Base-by-base conservation (phyloP, 2,329 filamentous ascomycete species). In the Pseudonectria buxi region DNA sequence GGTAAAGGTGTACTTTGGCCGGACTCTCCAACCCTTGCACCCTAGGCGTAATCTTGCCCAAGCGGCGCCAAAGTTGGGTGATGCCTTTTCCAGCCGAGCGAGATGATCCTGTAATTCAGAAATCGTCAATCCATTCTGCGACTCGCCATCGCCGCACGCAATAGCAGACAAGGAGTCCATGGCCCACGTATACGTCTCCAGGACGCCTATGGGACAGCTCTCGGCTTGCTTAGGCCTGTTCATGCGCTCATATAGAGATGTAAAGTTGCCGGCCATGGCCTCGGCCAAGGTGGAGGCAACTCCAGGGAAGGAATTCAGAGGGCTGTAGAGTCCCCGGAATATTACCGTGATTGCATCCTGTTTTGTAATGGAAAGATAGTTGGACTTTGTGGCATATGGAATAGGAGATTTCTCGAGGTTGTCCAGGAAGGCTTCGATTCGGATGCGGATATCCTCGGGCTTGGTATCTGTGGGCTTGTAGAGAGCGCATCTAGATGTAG, bases 1-100 rank as follows among this genome's bases (percentile, higher is more conserved):
- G 11, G 46, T 46, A 50, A 66, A 71, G n/a, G 56, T 47, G 58
- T 61, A 68, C 37, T 54, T 58, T 6, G 67, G 55, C 2, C 56
- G 52, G 16, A 64, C 47, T 1, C 24, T 43, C 53, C 68, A 63
- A 4, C 59, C 58, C 0, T 55, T 48, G 53, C 69, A 73, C 6
- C 49, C 39, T 7, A 69, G 43, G 2, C 61, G 62, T 30, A 67
- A 47, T 4, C n/a, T 30, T 11, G 61, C 39, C 64, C 62, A 65
- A 26, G 27, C 26, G 1, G 52, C 40, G 13, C 57, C 64, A 10
- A 62, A 49, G 13, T 57, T 45, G 4, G 47, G 41, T 1, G 62
- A 62, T 28, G 54, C 45, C 7, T 32, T 24, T 6, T 44, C 32
- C 14, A 63, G 50, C 11, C 38, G 29, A 6, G 34, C 16, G 7